Conservation (phyloP, 768 basidiomycete genomes). For the Leccinum variicolor region DNA sequence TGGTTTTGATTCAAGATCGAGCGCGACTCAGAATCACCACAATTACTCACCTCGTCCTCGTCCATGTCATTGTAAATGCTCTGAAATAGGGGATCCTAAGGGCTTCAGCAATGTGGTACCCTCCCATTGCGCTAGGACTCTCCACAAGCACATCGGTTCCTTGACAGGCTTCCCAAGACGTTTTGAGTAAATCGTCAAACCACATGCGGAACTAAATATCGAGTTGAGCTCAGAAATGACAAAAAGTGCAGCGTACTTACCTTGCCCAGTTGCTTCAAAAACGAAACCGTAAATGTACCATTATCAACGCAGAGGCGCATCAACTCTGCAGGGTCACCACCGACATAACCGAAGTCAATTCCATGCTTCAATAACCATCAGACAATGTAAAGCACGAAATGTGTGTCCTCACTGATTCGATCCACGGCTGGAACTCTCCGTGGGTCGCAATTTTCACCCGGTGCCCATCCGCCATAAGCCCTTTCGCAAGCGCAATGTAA, state of each 20-base stretch:
- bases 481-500: constrained; percentile 94
- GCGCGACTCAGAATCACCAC: neutral
- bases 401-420: constrained; percentile 72
- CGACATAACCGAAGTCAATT: constrained; percentile 93
- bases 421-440: constrained; percentile 92
- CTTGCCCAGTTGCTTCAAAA: constrained; percentile 89
- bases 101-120: constrained; percentile 95
- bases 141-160: constrained; percentile 91
- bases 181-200: constrained; percentile 93
- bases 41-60: constrained; percentile 66
- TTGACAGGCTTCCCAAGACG: constrained; percentile 96
- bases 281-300: constrained; percentile 94
- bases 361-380: constrained; percentile 58
- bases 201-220: constrained; percentile 84
- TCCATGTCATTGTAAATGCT: constrained; percentile 98
- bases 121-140: constrained; percentile 96
- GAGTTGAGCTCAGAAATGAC: constrained; percentile 3
- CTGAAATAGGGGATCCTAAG: constrained; percentile 90
- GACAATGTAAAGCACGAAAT: neutral
- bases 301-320: constrained; percentile 99
- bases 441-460: constrained; percentile 90
- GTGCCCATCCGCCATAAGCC: constrained; percentile 87
- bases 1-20: constrained; percentile 24
- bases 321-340: constrained; percentile 95
- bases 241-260: constrained; percentile 36